Evolutionary conservation across 1,284 basidiomycete genomes (phyloP), one percentile per base, ranked within the genome.

Genomic region (Amylostereum areolatum): DNA sequence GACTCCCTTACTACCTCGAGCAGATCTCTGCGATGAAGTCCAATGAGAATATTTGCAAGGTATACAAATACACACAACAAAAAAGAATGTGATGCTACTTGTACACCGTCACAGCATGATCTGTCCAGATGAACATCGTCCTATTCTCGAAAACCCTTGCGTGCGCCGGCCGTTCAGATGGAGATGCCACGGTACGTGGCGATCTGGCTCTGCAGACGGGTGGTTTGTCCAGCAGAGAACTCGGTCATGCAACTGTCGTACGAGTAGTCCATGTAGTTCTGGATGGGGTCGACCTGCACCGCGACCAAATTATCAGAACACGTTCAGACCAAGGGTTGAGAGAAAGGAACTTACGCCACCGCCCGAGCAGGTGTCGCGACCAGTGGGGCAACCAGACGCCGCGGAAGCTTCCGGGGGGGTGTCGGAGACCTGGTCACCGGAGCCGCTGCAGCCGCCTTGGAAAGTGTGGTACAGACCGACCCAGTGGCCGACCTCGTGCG

Each of bases 401-500:
- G 74, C 49, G n/a, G 60, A 61, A 1, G 67, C 65, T 61, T 78
- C 76, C 25, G 73, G 59, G 11, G 77, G 72, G 2, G 78, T 80
- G 55, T 81, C 80, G 34, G 60, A 57, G 47, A 82, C 77, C 35
- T 52, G 58, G 58, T 82, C 78, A 11, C 78, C 79, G 12, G 65
- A 48, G 35, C 67, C 68, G 33, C 54, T 55, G 67, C 77, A 81
- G 4, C 78, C 78, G 29, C 77, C 78, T 57, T 81, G 74, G 68
- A 80, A 82, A 33, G 78, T 77, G 60, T 81, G 78, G 63, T 76
- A 79, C 34, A 80, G 67, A 33, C 79, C 78, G 55, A 78, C 70
- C 76, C 75, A 78, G 63, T 78, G 77, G 29, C 76, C 75, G 43
- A 72, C 75, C 60, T 81, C 79, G 58, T 81, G 80, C 3, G 76